Evolutionary conservation across 768 basidiomycete species (phyloP), one percentile per base, ranked within the genome.

Genomic region (Kondoa subrosea): DNA sequence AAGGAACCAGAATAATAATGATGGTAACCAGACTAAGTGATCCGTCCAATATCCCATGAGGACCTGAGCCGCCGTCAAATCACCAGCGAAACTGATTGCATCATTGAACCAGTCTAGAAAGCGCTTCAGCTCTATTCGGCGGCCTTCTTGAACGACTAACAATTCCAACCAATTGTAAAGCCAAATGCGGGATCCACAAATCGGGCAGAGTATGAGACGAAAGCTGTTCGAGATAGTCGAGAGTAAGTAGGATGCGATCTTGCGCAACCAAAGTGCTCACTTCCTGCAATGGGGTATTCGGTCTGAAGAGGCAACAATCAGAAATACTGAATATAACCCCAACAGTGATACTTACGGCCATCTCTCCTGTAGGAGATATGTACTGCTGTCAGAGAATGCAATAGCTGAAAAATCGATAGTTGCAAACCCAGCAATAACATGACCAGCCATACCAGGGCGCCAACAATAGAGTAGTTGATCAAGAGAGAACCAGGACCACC

Each of bases 1-100:
- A n/a, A 82, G 74, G 25, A 85, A 75, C 0, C 66, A 65, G 69
- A 72, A 70, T 50, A 66, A 61, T 3, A 72, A 32, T 14, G 64
- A 66, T 1, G 69, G 60, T 1, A 72, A 34, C 71, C 71, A 72
- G 4, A 32, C 58, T 2, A 65, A 34, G 16, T 33, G 32, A n/a
- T 40, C 57, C 14, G 65, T 70, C 71, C 69, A 72, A 64, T 72
- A 72, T 1, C 25, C 67, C 33, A 72, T 61, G 31, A 72, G 30
- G 3, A 69, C 34, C 21, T 72, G 71, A 1, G 69, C 69, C 0
- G 71, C 71, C 0, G 67, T 70, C 16, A 72, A 21, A 56, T 72
- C 71, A 29, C 65, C 65, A 0, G 71, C 71, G 1, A 32, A 50
- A 4, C 57, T 60, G 27, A 72, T 61, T 4, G 71, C 71, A 16